Evolutionary conservation across 306 rosid species (phyloP).

Genomic region (Trifolium dubium): DNA sequence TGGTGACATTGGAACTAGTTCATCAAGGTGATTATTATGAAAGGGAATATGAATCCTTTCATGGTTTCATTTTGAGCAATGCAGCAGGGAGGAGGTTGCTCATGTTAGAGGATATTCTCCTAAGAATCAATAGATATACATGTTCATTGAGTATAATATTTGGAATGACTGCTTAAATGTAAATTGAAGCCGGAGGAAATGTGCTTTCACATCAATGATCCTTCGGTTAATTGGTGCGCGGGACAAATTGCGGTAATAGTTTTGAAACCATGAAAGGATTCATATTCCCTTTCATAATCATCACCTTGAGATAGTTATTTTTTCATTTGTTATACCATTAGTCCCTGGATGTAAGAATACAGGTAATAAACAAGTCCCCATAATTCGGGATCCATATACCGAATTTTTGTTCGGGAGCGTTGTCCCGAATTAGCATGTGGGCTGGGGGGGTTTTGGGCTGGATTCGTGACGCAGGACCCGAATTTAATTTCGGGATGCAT

Average conservation of each 20-base stretch:
- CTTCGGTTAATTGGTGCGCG: slow-evolving; percentile 38
- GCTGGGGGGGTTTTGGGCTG: too few relatives aligned
- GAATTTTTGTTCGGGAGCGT: too few relatives aligned
- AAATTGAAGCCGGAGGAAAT: slow-evolving; percentile 36
- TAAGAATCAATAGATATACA: slow-evolving; percentile 19
- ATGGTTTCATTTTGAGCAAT: too few relatives aligned
- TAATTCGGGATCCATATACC: too few relatives aligned
- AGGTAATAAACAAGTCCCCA: slow-evolving; percentile 44
- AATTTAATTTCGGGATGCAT: too few relatives aligned
- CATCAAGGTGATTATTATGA: too few relatives aligned
- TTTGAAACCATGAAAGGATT: slow-evolving; percentile 36
- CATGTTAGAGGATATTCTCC: slow-evolving; percentile 70
- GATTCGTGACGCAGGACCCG: too few relatives aligned
- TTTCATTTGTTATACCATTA: slow-evolving; percentile 42
- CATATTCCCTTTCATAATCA: too few relatives aligned
- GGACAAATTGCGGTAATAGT: slow-evolving; percentile 39
- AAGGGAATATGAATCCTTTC: too few relatives aligned
- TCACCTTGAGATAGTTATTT: slow-evolving; percentile 35
- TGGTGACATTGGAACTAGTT: too few relatives aligned
- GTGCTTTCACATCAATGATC: slow-evolving; percentile 40
- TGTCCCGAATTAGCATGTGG: too few relatives aligned
- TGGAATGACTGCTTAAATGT: slow-evolving; percentile 35
- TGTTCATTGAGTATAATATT: slow-evolving; percentile 34
- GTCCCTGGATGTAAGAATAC: slow-evolving; percentile 47
- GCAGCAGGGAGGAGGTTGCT: slow-evolving; percentile 94